Percentiles rank a stretch among this genome's conserved stretches.
phyloP scores from a whole-genome alignment of 1,284 basidiomycete species.

The Boletus smithii region DNA sequence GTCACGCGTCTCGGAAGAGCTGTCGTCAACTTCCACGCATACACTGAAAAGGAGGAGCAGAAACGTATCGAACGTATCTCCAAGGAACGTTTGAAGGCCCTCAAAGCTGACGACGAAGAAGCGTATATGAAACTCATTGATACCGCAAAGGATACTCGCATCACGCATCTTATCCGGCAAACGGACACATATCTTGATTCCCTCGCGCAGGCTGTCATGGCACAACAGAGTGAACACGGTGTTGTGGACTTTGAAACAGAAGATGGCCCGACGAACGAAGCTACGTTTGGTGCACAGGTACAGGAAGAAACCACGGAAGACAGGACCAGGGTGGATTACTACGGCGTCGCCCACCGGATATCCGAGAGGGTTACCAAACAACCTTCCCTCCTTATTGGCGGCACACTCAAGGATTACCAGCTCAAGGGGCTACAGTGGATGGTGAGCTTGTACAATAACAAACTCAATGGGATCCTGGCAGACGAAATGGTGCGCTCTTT shows the following conservation, averaged over 20 bases:
- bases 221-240: slow-evolving; percentile 86
- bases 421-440: slow-evolving; percentile 96
- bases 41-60: slow-evolving; percentile 98
- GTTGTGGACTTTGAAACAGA: slow-evolving; percentile 51
- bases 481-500: slow-evolving; percentile 87
- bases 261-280: slow-evolving; percentile 78
- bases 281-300: slow-evolving; percentile 85
- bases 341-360: slow-evolving; percentile 92
- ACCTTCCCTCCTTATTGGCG: slow-evolving; percentile 79
- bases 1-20: slow-evolving; percentile 82
- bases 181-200: slow-evolving; percentile 96
- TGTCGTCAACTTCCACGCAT: slow-evolving; percentile 81
- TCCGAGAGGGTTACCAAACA: slow-evolving; percentile 87
- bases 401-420: slow-evolving; percentile 91
- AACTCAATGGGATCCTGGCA: slow-evolving; percentile 93
- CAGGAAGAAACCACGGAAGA: slow-evolving; percentile 56
- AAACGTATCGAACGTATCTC: slow-evolving; percentile 94
- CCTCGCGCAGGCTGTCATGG: slow-evolving; percentile 90
- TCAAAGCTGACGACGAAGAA: slow-evolving; percentile 98
- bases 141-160: slow-evolving; percentile 98
- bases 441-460: slow-evolving; percentile 98
- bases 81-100: slow-evolving; percentile 97
- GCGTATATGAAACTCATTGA: slow-evolving; percentile 99
- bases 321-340: slow-evolving; percentile 90
- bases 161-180: slow-evolving; percentile 93